Conservation (phyloP, 768 basidiomycete genomes). For the Collybia mongolica region DNA sequence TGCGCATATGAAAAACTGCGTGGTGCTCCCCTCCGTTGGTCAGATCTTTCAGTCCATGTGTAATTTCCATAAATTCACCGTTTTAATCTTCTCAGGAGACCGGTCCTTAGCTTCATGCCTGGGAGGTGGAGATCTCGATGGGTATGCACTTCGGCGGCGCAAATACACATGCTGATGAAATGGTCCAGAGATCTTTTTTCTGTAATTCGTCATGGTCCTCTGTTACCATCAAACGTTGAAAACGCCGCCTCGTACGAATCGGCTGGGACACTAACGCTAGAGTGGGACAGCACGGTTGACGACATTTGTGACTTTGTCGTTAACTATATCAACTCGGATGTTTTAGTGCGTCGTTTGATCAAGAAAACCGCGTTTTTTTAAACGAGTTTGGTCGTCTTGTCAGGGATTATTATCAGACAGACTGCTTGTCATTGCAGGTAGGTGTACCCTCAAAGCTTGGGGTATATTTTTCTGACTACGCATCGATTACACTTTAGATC, state of each 20-base stretch:
- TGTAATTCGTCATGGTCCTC: slow-evolving; percentile 51
- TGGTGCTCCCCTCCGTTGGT: slow-evolving; percentile 70
- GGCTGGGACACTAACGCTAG: slow-evolving; percentile 34
- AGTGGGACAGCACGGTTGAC: slow-evolving; percentile 53
- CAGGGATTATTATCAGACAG: slow-evolving; percentile 71
- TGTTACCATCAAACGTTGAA: slow-evolving; percentile 54
- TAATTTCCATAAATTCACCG: not conserved
- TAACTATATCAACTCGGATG: slow-evolving; percentile 82
- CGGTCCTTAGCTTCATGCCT: slow-evolving; percentile 69
- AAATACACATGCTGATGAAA: not conserved
- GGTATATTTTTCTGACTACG: too few species aligned
- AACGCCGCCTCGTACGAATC: slow-evolving; percentile 51
- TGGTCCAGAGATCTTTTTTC: slow-evolving; percentile 58
- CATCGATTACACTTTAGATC: slow-evolving; percentile 41
- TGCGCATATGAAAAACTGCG: slow-evolving; percentile 61
- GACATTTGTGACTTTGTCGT: slow-evolving; percentile 82
- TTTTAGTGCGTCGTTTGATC: slow-evolving; percentile 48
- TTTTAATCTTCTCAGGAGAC: slow-evolving; percentile 32
- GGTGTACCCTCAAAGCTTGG: slow-evolving; percentile 15
- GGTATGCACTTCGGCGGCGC: slow-evolving; percentile 37
- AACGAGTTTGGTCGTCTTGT: slow-evolving; percentile 1
- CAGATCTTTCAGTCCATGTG: slow-evolving; percentile 6
- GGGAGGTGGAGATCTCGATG: slow-evolving; percentile 79
- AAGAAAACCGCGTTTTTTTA: not conserved
- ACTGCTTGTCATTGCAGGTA: slow-evolving; percentile 71